Base-by-base conservation (phyloP, 345 rosid species). In the Cardamine chenopodiifolia region DNA sequence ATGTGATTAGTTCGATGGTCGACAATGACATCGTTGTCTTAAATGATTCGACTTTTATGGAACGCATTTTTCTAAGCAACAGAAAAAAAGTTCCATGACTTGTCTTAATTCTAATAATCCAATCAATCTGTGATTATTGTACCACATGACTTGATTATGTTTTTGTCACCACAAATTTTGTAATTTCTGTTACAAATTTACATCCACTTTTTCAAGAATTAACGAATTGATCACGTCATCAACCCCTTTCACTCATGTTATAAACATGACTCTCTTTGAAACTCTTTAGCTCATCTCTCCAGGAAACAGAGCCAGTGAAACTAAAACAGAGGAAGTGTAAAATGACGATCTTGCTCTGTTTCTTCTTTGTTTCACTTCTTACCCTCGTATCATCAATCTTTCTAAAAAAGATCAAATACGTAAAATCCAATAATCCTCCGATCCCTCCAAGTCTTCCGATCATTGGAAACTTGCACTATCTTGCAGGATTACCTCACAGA, bases 311-410 rank as follows among this genome's bases (percentile, higher is more conserved):
- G 45, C 74, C 12, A 11, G 15, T 13, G 7, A 14, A 17, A 34
- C 2, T 8, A 37, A 48, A 37, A 19, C 54, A 23, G 32, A 53
- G 19, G 13, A 45, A 48, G 10, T 0, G 5, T 40, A 47, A 50
- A 60, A 75, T 75, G 74, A 15, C 7, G 5, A 50, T 68, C 47
- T 52, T 75, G 32, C 34, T 61, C 29, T 75, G 44, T 68, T 68
- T 44, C 35, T 25, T 75, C n/a, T 20, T 66, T 0, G 49, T 50
- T 37, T 8, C 5, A 1, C n/a, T 49, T 60, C 7, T 39, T 49
- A 50, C 56, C 18, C 20, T 66, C 0, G n/a, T 65, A n/a, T 47
- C 66, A 45, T 57, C 29, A 12, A n/a, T 65, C 20, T 29, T 23
- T 42, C 50, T 56, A 1, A 32, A 22, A 3, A 12, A 42, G 47